phyloP scores from a whole-genome alignment of 768 basidiomycete genomes.

The Amanita rubescens region DNA sequence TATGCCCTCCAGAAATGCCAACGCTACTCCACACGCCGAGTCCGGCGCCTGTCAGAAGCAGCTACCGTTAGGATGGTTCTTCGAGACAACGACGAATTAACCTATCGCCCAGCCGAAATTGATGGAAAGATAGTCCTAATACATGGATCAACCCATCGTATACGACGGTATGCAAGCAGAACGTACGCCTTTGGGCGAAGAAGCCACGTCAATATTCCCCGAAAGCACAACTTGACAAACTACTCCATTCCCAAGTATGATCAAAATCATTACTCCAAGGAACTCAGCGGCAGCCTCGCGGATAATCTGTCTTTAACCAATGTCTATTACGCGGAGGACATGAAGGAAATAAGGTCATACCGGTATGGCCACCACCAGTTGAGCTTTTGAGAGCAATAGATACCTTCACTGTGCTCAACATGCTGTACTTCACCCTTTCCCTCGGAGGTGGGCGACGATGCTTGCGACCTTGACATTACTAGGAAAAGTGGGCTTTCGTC shows the following conservation, averaged over 20 bases:
- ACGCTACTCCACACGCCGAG: slow-evolving; percentile 42
- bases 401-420: background rate
- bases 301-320: slow-evolving; percentile 17
- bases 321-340: background rate
- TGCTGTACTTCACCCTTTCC: background rate
- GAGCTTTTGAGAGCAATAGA: background rate
- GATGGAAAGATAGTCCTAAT: slow-evolving; percentile 34
- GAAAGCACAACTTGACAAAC: slow-evolving; percentile 45
- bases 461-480: background rate
- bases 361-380: slow-evolving; percentile 24
- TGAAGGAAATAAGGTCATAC: slow-evolving; percentile 9
- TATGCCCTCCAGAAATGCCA: slow-evolving; percentile 45
- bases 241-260: slow-evolving; percentile 44
- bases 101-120: slow-evolving; percentile 39
- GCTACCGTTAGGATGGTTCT: background rate
- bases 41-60: slow-evolving; percentile 27
- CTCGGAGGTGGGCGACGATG: background rate
- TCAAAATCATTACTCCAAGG: slow-evolving; percentile 43
- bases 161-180: background rate
- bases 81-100: slow-evolving; percentile 11
- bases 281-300: slow-evolving; percentile 45
- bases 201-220: slow-evolving; percentile 27
- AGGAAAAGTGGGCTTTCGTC: background rate
- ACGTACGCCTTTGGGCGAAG: slow-evolving; percentile 41
- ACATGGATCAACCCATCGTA: background rate